phyloP scores from a whole-genome alignment of 805 yeast genomes.

The Maudiozyma bulderi region DNA sequence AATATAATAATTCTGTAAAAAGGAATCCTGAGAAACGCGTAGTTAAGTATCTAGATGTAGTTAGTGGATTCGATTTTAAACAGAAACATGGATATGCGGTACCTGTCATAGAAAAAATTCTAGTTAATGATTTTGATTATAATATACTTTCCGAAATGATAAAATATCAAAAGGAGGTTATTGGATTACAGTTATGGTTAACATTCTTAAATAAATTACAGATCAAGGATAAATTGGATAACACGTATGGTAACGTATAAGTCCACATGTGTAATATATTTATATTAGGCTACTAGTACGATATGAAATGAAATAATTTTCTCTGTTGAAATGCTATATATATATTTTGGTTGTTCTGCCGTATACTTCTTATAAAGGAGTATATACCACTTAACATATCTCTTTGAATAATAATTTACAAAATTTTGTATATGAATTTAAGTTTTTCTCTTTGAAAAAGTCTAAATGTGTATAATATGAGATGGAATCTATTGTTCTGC shows the following conservation, averaged over 20 bases:
- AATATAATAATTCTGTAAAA: conserved; percentile 6
- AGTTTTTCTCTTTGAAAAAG: not conserved
- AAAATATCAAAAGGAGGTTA: conserved; percentile 2
- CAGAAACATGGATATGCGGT: conserved; percentile 20
- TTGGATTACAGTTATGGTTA: conserved; percentile 11
- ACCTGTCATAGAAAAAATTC: conserved; percentile 12
- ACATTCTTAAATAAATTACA: conserved; percentile 5
- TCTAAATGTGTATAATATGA: not conserved
- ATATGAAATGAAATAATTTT: too few relatives aligned
- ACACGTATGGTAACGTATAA: conserved; percentile 4
- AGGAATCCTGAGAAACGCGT: not conserved
- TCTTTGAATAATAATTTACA: too few relatives aligned
- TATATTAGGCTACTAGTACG: too few relatives aligned
- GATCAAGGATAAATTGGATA: conserved; percentile 7
- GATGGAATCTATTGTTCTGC: not conserved
- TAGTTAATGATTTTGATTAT: conserved; percentile 11
- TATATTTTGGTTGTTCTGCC: not conserved
- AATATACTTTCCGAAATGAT: conserved; percentile 2
- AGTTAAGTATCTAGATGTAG: conserved; percentile 17
- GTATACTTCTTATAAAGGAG: too few relatives aligned
- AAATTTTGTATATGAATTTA: not conserved
- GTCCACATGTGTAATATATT: too few relatives aligned
- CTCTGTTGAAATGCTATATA: not conserved
- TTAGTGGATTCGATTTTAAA: conserved; percentile 23
- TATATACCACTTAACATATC: too few relatives aligned